phyloP scores from a whole-genome alignment of 176 grass and related monocot genomes.

The Stipa capillata region DNA sequence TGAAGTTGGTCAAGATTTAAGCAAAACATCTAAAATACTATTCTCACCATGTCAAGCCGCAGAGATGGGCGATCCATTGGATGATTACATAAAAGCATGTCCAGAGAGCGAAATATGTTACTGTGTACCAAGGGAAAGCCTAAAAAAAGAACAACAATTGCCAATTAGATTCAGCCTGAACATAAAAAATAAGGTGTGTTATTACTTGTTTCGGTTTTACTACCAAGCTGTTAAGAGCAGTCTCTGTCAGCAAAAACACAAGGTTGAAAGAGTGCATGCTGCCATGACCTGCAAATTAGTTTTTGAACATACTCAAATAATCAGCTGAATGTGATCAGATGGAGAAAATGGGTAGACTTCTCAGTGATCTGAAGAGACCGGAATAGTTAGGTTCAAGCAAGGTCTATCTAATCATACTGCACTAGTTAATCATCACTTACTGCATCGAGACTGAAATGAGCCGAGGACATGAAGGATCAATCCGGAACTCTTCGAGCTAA shows the following conservation, averaged over 20 bases:
- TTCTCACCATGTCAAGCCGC: conserved; percentile 50
- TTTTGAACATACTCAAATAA: too few species aligned
- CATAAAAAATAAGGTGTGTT: neutral
- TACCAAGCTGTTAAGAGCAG: conserved; percentile 43
- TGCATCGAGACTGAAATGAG: conserved; percentile 35
- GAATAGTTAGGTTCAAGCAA: neutral
- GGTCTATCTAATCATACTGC: neutral
- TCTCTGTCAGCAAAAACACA: conserved; percentile 41
- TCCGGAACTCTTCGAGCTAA: neutral
- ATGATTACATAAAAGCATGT: conserved; percentile 46
- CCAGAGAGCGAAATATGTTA: conserved; percentile 53
- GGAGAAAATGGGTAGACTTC: neutral
- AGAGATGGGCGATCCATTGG: conserved; percentile 48
- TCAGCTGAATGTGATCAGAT: neutral
- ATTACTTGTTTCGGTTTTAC: neutral
- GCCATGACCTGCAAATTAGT: conserved; percentile 26
- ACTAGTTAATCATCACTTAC: conserved; percentile 19
- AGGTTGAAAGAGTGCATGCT: conserved; percentile 48
- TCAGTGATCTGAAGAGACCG: neutral
- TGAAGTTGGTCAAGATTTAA: neutral
- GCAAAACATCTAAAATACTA: neutral
- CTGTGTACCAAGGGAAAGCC: conserved; percentile 49
- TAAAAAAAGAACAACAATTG: neutral
- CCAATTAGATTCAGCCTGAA: neutral
- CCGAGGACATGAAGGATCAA: conserved; percentile 3